phyloP scores from a whole-genome alignment of 306 rosid genomes.

The Casuarina equisetifolia region DNA sequence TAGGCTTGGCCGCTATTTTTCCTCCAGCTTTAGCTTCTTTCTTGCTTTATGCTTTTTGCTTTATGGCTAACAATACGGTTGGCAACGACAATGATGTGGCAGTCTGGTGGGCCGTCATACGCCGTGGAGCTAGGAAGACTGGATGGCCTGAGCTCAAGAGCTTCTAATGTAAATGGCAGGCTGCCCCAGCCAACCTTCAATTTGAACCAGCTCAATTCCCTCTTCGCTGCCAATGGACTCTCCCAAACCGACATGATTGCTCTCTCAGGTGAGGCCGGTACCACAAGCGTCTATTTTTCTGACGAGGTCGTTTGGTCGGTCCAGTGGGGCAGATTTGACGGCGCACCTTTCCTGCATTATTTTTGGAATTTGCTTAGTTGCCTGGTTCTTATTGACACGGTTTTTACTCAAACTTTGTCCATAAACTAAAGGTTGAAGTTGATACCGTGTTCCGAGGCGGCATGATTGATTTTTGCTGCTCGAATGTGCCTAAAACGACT shows the following conservation, averaged over 20 bases:
- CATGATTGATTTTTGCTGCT: not conserved
- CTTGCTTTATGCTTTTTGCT: not conserved
- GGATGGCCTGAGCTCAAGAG: slow-evolving; percentile 62
- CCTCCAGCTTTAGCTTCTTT: not conserved
- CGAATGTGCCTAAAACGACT: not conserved
- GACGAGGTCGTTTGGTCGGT: not conserved
- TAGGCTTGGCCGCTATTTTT: not conserved
- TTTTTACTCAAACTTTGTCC: not conserved
- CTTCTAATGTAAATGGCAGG: slow-evolving; percentile 56
- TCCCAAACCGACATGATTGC: slow-evolving; percentile 74
- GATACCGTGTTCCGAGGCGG: too few species aligned
- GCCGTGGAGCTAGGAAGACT: slow-evolving; percentile 77
- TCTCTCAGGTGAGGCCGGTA: slow-evolving; percentile 61
- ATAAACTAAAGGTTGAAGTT: not conserved
- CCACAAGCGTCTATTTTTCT: not conserved
- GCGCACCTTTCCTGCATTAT: not conserved
- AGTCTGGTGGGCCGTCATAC: slow-evolving; percentile 82
- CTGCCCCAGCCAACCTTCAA: slow-evolving; percentile 62
- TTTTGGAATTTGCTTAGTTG: not conserved
- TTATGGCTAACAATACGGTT: too few species aligned
- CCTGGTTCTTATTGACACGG: too few species aligned
- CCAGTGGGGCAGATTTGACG: too few species aligned
- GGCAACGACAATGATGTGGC: slow-evolving; percentile 9
- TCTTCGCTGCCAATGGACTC: slow-evolving; percentile 55
- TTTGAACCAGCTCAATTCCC: slow-evolving; percentile 63